Base-by-base conservation (phyloP, 208 protist genomes). In the Trypanosoma theileri region DNA sequence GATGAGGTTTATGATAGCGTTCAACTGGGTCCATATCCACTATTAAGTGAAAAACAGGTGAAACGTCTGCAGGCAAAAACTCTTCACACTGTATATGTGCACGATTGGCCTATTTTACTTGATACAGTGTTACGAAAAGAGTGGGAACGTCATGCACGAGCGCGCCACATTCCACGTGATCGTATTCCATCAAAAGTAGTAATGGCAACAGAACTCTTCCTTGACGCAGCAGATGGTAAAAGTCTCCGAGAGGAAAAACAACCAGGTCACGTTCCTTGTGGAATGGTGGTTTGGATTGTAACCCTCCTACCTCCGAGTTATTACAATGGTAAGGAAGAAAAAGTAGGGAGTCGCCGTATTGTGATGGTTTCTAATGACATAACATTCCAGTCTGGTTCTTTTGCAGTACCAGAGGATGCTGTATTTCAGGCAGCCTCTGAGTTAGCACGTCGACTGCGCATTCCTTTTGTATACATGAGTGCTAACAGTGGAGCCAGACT, bases 311-410 rank as follows among this genome's bases (percentile, higher is more conserved):
- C 97, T 21, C 96, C 98, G 6, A 86, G 90, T 73, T 98, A 88
- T 73, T 90, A 80, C 51, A 69, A 92, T 45, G 6, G 66, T 21
- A 81, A 87, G 8, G 51, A 48, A 11, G 40, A 68, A n/a, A 65
- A 40, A 13, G 66, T 58, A 3, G 52, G 66, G 50, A 89, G 84
- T 52, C 81, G 97, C 28, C 75, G 91, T 19, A 69, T 98, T 2
- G 86, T 99, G n/a, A 73, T 99, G n/a, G 97, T 99, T 58, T 91
- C 97, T 45, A 99, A 99, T 75, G 98, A 99, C 84, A 98, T 99
- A 64, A 99, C 98, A 10, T 88, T 97, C 63, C 78, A 97, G 83
- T 95, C 85, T 21, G 98, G 98, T 57, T 98, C 97, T 46, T 99
- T 99, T 64, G 95, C 96, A 48, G 84, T 96, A 31, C 77, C 81